Percentiles rank a stretch among this genome's conserved stretches.
Evolutionary conservation across 345 rosid species (phyloP).

Genomic region (Bruguiera parviflora): DNA sequence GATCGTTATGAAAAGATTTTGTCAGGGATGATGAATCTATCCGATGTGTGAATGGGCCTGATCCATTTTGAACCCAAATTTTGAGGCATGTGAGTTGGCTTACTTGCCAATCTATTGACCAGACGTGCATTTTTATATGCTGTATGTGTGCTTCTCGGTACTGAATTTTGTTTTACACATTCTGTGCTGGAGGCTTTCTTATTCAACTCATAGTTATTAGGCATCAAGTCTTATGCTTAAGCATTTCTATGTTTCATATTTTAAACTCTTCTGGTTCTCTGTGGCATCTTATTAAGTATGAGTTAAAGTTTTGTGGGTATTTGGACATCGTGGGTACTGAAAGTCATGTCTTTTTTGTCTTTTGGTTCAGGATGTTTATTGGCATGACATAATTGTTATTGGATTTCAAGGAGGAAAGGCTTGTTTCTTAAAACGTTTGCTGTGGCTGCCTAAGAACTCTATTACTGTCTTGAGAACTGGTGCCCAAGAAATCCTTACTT

Average conservation of each 20-base stretch:
- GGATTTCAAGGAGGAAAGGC: slow-evolving; percentile 47
- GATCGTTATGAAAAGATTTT: not conserved
- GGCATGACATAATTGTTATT: not conserved
- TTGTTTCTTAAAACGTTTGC: slow-evolving; percentile 50
- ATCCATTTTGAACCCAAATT: not conserved
- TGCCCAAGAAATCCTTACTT: not conserved
- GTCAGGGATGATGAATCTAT: slow-evolving; percentile 58
- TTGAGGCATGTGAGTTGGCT: slow-evolving; percentile 21
- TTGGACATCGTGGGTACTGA: no score
- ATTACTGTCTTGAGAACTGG: slow-evolving; percentile 8
- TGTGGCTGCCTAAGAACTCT: slow-evolving; percentile 52
- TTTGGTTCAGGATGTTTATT: not conserved
- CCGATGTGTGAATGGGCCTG: slow-evolving; percentile 52
- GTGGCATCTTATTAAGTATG: no score
- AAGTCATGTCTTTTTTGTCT: not conserved
- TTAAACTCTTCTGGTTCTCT: no score
- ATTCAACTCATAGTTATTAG: no score
- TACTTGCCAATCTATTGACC: slow-evolving; percentile 2
- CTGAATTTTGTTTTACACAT: no score
- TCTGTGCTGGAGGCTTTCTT: no score
- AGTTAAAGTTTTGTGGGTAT: no score
- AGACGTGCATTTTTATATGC: not conserved
- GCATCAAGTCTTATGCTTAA: no score
- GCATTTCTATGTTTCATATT: no score
- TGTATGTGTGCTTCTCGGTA: not conserved